Evolutionary conservation across 176 grass and related monocot species (phyloP), one percentile per base, ranked within the genome.

Genomic region (Triticum dicoccoides): DNA sequence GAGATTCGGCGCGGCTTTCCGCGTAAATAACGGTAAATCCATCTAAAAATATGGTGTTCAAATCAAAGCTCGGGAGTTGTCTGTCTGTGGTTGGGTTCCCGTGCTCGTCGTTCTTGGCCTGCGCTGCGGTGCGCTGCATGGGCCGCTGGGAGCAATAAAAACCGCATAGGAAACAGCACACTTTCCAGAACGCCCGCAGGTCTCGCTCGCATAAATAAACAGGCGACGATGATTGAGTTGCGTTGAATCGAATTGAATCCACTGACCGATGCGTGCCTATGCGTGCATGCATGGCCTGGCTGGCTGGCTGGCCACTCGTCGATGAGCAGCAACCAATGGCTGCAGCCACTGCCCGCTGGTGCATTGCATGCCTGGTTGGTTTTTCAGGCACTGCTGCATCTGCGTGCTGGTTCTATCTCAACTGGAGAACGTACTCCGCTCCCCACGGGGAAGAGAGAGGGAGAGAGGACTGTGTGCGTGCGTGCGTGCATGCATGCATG

Each of bases 21-120:
- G 44, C 67, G 75, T 75, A 91, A 90, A 84, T 76, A 91, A 91
- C 85, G 89, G 89, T 79, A 47, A 73, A 71, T 34, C 24, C 39
- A 41, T 11, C 42, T 30, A 3, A 35, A 54, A 54, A 54, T 18
- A 54, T 7, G 51, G 15, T 69, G 84, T 83, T 83, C 80, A 86
- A 78, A 45, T 17, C 27, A 54, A 18, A 54, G 51, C 15, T 54
- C 24, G 33, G 21, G 80, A 54, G 15, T 54, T 52, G 41, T 39
- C 2, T 21, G 32, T 69, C 24, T 79, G 49, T 45, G 42, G 10
- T 44, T 90, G 54, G 84, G 73, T 86, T 56, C 17, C 66, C 65
- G 68, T 73, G 81, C 45, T 51, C 13, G 49, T 20, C 54, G 54
- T 59, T 61, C 51, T 41, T 30, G 38, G 39, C 82, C 82, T 41